Evolutionary conservation across 495 filamentous ascomycete genomes (phyloP), one percentile per base, ranked within the genome.

Genomic region (Geoglossum glabrum): DNA sequence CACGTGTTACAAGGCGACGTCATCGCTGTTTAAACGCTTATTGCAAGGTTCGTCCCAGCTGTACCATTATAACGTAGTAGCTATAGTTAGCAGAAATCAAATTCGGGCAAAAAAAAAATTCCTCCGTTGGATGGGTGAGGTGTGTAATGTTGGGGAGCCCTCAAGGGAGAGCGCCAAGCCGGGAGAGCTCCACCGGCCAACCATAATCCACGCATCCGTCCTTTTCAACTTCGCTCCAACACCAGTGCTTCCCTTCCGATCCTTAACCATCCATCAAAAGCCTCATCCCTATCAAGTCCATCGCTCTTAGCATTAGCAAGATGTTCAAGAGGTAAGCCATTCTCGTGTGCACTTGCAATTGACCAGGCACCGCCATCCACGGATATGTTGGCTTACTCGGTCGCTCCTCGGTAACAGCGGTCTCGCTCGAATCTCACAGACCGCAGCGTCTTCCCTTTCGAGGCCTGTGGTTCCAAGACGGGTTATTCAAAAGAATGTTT

Each of bases 291-390:
- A 56, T 60, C 49, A 17, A 38, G 40, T 59, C 38, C 69, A 66
- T 75, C 72, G 67, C 73, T 74, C 71, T 72, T 71, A 68, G 69
- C 72, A 71, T 73, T 71, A 51, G 74, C 80, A 86, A 72, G 76
- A 90, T 90, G 85, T 86, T 86, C 78, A 87, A 86, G 84, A 88
- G 85, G 85, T 90, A 73, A 73, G 82, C 74, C 46, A 56, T n/a
- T 13, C 54, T 55, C 49, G 58, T 58, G 43, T 46, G 43, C 50
- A 59, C 47, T 10, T 61, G 64, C 70, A 76, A 74, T 76, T 71
- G 63, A 64, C 56, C 67, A 67, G 74, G 70, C 74, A 65, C 64
- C 72, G 74, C 66, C 73, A 68, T 62, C 65, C 69, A 68, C 56
- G 60, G 61, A 68, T 59, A 60, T 61, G 40, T 56, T 60, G 64